Conservation (phyloP, 208 protist species). For the Wallacemonas sp. region DNA sequence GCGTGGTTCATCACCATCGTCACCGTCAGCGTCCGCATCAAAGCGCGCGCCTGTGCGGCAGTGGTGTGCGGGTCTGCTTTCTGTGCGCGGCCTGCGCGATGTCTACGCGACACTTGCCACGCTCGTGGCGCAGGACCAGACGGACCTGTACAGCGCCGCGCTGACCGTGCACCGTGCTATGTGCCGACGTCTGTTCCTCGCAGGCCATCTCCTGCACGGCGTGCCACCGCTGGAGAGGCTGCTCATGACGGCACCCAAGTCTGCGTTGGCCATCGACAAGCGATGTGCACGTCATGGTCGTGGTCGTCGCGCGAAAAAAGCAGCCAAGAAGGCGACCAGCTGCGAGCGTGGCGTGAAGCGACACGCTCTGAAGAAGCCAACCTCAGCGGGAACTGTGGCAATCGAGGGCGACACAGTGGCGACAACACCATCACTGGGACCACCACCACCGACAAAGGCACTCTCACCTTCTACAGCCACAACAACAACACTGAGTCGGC, state of each 20-base stretch:
- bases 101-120: constrained; percentile 51
- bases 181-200: constrained; percentile 1
- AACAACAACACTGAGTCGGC: constrained; percentile 1
- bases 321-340: constrained; percentile 3
- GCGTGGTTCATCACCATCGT: too few species aligned
- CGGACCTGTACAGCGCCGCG: constrained; percentile 54
- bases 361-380: too few species aligned
- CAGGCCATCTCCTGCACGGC: background rate
- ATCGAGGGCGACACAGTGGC: too few species aligned
- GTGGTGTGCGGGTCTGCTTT: constrained; percentile 26
- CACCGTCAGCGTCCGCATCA: too few species aligned
- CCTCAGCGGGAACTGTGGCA: too few species aligned
- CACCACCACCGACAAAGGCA: too few species aligned
- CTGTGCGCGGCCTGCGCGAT: constrained; percentile 37
- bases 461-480: too few species aligned
- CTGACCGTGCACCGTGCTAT: constrained; percentile 27
- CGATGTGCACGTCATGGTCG: too few species aligned
- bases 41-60: too few species aligned
- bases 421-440: too few species aligned
- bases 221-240: background rate
- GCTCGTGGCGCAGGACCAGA: constrained; percentile 39
- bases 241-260: too few species aligned
- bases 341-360: background rate
- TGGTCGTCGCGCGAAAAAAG: background rate
- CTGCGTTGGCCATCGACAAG: too few species aligned